A percentile compares a stretch with the other conserved stretches of the same genome.
These are phyloP conservation scores for Stagonosporopsis cucurbitacearum DNA, from an alignment of 2,329 filamentous ascomycete species.

Conservation along the genomic window DNA sequence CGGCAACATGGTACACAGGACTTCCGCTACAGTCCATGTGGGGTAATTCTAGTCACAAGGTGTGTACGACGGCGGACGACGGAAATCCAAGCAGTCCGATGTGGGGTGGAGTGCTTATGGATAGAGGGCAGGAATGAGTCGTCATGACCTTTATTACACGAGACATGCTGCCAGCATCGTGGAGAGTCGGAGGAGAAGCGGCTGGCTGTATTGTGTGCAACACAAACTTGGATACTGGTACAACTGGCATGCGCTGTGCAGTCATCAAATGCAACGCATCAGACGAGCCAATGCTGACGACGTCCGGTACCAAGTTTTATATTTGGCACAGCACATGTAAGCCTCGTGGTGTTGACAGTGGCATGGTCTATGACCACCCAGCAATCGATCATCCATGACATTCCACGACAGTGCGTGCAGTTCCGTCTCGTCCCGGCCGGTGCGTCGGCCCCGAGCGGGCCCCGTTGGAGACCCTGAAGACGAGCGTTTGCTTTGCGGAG, in stretches of 20 bases:
- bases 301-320: not conserved
- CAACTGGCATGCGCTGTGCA: not conserved
- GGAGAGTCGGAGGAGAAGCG: not conserved
- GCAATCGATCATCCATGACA: no score
- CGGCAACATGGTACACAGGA: slow-evolving; percentile 2
- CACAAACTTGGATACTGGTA: no score
- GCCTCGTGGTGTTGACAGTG: not conserved
- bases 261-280: not conserved
- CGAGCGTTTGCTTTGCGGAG: not conserved
- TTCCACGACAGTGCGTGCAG: not conserved
- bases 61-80: not conserved
- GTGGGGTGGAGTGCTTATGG: not conserved
- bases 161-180: not conserved
- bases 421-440: not conserved
- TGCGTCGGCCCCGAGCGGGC: slow-evolving; percentile 6
- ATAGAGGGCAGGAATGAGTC: no score
- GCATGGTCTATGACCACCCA: not conserved
- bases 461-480: not conserved
- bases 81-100: not conserved
- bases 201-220: no score
- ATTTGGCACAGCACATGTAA: not conserved
- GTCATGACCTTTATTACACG: not conserved
- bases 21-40: slow-evolving; percentile 11
- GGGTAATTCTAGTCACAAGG: not conserved
- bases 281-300: not conserved